Base-by-base conservation (phyloP, 345 rosid genomes). In the Lagerstroemia speciosa region DNA sequence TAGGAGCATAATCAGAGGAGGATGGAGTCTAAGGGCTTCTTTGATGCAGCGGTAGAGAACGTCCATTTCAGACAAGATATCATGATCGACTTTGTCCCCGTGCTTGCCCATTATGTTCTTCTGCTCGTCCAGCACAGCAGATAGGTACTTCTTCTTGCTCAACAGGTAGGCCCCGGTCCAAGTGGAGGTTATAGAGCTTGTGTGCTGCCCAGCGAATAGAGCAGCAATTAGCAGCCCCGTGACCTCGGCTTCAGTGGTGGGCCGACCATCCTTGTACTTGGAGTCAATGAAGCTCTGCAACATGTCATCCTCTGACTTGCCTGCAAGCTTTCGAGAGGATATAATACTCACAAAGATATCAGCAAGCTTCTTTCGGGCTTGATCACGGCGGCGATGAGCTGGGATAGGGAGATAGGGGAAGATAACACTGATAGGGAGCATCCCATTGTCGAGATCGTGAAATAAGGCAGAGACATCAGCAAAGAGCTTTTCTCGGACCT, bases 81-180 rank as follows among this genome's bases (percentile, higher is more conserved):
- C 99, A 16, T 91, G 99, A 81, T 94, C 97, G 1, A 94, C 83
- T 72, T 81, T 89, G 81, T 82, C 78, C 38, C 99, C 99, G 19
- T 91, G 92, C 73, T 91, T 89, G 70, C 40, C 78, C 75, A 88
- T 82, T 77, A 94, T 71, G 31, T 40, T 73, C 77, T 79, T 89
- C 83, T 94, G 99, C 80, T 94, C 99, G 55, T 88, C 89, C 69
- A 78, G 3, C 24, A 86, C 98, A 34, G 85, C 87, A 19, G 85
- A 72, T 61, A 85, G 74, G 77, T 77, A 84, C 67, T 91, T 68
- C 77, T 83, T 87, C 81, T 84, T 73, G 41, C 75, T 74, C 68
- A 93, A 86, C 63, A 91, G 89, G 72, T 93, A 91, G 71, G 99
- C 93, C 32, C 99, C 99, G 1, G 96, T 89, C 99, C 99, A 94